phyloP scores from a whole-genome alignment of 176 grass and related monocot genomes.

The Bonia amplexicaulis region DNA sequence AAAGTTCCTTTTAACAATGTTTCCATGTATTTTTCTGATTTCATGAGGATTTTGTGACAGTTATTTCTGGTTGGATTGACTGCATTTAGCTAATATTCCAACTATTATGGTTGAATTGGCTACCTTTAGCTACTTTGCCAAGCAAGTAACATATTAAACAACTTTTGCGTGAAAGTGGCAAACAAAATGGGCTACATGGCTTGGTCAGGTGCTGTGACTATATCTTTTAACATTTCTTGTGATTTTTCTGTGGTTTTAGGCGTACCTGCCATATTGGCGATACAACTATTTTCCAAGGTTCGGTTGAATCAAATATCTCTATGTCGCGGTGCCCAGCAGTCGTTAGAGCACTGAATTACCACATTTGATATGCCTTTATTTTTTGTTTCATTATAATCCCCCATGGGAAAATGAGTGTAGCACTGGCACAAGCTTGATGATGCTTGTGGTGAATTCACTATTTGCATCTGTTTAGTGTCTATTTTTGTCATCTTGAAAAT shows the following conservation, averaged over 20 bases:
- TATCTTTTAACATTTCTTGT: not conserved
- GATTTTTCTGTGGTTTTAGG: conserved; percentile 6
- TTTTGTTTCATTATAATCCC: not conserved
- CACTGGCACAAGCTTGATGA: not conserved
- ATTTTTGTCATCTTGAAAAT: not conserved
- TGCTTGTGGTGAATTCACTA: not conserved
- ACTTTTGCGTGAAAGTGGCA: not conserved
- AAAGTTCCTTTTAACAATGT: not conserved
- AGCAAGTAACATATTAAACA: not conserved
- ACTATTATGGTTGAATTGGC: not conserved
- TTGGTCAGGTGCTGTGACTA: not conserved
- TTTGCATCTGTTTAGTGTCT: not conserved
- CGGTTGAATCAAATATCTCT: not conserved
- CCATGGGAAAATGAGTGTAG: not conserved
- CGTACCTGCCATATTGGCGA: not conserved
- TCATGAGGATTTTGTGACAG: not conserved
- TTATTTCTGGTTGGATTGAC: not conserved
- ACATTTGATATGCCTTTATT: not conserved
- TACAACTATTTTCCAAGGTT: conserved; percentile 6
- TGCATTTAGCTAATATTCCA: not conserved
- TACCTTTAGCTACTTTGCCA: not conserved
- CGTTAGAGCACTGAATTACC: not conserved
- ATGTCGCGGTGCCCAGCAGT: not conserved
- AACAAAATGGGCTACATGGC: not conserved
- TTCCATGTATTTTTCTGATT: not conserved